phyloP scores from a whole-genome alignment of 352 stramenopile species.

The Globisporangium carolinianum region DNA sequence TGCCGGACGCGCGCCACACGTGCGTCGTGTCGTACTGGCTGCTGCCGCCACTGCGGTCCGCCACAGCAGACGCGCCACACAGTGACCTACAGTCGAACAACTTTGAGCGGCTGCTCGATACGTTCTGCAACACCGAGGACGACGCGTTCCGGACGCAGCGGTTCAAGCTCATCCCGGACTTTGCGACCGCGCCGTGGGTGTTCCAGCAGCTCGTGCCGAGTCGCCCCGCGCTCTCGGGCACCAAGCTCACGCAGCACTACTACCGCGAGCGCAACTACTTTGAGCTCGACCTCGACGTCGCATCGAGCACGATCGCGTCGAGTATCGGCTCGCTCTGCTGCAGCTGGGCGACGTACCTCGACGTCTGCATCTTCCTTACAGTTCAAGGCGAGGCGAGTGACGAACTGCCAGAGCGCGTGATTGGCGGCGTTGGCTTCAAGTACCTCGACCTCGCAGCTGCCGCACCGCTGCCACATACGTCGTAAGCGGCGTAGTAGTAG shows the following conservation, averaged over 20 bases:
- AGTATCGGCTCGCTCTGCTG: conserved; percentile 79
- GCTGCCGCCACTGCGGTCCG: conserved; percentile 20
- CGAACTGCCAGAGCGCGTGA: conserved; percentile 69
- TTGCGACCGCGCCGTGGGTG: conserved; percentile 80
- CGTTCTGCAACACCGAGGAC: conserved; percentile 40
- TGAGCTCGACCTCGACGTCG: conserved; percentile 83
- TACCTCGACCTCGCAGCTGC: conserved; percentile 57
- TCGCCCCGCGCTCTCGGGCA: conserved; percentile 77
- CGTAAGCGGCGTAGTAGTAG: not conserved
- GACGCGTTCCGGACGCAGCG: conserved; percentile 57
- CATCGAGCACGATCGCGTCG: conserved; percentile 62
- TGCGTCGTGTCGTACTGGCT: conserved; percentile 79
- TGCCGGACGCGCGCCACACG: conserved; percentile 66
- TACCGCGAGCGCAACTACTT: conserved; percentile 76
- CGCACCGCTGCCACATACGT: conserved; percentile 16
- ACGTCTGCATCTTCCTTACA: conserved; percentile 77
- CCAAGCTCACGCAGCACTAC: conserved; percentile 85
- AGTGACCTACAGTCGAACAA: conserved; percentile 14
- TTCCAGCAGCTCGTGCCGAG: conserved; percentile 76
- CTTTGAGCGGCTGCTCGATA: conserved; percentile 55
- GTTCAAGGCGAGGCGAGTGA: conserved; percentile 61
- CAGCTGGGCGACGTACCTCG: conserved; percentile 61
- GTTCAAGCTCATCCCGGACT: conserved; percentile 88
- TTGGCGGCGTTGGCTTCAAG: conserved; percentile 49
- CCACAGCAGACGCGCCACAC: conserved; percentile 7